Evolutionary conservation across 768 basidiomycete genomes (phyloP).

Genomic region (Kwoniella newhampshirensis): DNA sequence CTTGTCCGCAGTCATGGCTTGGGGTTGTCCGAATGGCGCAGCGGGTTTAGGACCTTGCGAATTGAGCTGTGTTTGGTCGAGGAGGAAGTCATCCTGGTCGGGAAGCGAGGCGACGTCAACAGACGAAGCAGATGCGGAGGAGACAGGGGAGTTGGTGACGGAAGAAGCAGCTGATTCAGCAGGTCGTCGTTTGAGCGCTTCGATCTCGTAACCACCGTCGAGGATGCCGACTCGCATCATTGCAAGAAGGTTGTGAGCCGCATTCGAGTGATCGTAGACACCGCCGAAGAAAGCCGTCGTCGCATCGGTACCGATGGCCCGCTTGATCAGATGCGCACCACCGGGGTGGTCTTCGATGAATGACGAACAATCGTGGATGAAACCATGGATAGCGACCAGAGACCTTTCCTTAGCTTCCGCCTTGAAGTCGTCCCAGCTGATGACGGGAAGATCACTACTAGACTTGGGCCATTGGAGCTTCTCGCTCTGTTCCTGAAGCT

Average conservation of each 20-base stretch:
- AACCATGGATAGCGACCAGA: constrained; percentile 80
- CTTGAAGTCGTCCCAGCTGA: constrained; percentile 85
- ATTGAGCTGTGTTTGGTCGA: constrained; percentile 36
- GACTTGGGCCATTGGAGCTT: constrained; percentile 75
- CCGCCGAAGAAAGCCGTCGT: constrained; percentile 93
- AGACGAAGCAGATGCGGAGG: constrained; percentile 23
- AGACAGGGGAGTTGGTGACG: constrained; percentile 26
- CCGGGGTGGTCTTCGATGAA: constrained; percentile 93
- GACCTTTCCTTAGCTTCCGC: constrained; percentile 76
- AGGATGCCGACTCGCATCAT: constrained; percentile 76
- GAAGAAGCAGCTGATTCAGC: constrained; percentile 32
- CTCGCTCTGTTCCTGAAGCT: constrained; percentile 74
- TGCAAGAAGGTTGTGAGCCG: constrained; percentile 76
- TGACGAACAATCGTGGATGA: constrained; percentile 81
- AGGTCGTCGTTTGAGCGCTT: constrained; percentile 47
- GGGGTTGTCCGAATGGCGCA: constrained; percentile 59
- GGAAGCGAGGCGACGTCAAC: constrained; percentile 19
- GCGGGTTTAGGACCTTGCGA: constrained; percentile 41
- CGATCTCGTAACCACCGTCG: constrained; percentile 65
- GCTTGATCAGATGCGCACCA: constrained; percentile 76
- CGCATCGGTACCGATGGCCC: constrained; percentile 84
- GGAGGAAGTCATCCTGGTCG: constrained; percentile 17
- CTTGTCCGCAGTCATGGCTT: constrained; percentile 52
- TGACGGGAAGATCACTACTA: constrained; percentile 71
- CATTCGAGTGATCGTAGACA: constrained; percentile 84